A percentile compares a stretch with the other conserved stretches of the same genome.
Evolutionary conservation across 176 grass and related monocot genomes (phyloP).

Genomic region (Hsuehochloa calcarea): DNA sequence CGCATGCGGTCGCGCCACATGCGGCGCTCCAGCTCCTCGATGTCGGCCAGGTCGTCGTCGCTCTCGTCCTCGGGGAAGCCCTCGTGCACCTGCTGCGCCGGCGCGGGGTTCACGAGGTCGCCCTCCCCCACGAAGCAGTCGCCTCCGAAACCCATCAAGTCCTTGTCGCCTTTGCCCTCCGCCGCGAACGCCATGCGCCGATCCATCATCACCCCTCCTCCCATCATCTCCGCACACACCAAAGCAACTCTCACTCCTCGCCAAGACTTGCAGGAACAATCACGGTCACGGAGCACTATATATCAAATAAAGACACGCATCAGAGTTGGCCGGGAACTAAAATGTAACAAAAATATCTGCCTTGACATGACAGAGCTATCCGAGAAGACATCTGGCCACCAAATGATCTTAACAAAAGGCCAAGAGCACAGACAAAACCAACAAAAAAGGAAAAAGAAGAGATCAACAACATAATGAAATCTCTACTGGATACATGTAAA

Average conservation of each 20-base stretch:
- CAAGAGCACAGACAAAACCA: neutral
- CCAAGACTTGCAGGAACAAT: neutral
- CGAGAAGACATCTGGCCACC: neutral
- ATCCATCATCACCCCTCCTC: constrained; percentile 12
- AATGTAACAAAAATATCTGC: neutral
- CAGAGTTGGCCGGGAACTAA: constrained; percentile 16
- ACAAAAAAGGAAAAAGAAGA: neutral
- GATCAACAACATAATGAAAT: neutral
- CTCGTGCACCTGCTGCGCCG: constrained; percentile 27
- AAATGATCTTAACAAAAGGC: neutral
- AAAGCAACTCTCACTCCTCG: neutral
- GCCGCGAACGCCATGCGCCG: constrained; percentile 13
- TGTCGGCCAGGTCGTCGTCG: constrained; percentile 57
- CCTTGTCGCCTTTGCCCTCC: constrained; percentile 1
- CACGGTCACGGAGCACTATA: neutral
- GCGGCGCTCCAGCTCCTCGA: constrained; percentile 84
- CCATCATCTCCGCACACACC: constrained; percentile 16
- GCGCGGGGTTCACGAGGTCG: constrained; percentile 42
- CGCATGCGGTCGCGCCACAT: constrained; percentile 80
- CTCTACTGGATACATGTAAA: neutral
- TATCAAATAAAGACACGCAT: constrained; percentile 6
- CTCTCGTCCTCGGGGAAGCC: constrained; percentile 32
- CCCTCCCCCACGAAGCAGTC: constrained; percentile 43
- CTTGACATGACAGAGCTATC: neutral
- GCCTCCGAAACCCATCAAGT: constrained; percentile 12